Evolutionary conservation across 306 rosid genomes (phyloP).

Genomic region (Coriaria nepalensis): DNA sequence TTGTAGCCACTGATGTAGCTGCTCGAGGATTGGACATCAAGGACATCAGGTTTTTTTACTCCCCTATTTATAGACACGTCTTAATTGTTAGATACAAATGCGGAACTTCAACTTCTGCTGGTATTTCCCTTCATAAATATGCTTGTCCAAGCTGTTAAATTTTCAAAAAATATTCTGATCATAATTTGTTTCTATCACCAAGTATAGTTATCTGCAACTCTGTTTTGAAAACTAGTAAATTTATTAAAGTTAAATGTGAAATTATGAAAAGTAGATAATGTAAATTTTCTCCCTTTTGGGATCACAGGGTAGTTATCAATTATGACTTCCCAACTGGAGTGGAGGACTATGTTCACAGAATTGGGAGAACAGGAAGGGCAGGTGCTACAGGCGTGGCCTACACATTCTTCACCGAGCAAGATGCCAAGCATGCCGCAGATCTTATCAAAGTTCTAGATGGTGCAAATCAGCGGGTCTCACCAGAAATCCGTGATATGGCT

Average conservation of each 20-base stretch:
- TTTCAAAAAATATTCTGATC: too few species aligned
- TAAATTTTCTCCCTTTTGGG: too few species aligned
- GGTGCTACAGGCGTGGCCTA: slow-evolving; percentile 93
- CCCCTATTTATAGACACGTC: too few species aligned
- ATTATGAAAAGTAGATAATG: too few species aligned
- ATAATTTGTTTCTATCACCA: too few species aligned
- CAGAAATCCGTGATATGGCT: slow-evolving; percentile 73
- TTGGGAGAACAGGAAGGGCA: slow-evolving; percentile 99
- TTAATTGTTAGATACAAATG: too few species aligned
- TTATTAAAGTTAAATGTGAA: too few species aligned
- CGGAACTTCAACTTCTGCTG: too few species aligned
- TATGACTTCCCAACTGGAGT: slow-evolving; percentile 98
- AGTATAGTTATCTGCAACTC: too few species aligned
- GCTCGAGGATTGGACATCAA: slow-evolving; percentile 93
- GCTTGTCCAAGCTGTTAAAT: too few species aligned
- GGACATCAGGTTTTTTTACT: slow-evolving; percentile 64
- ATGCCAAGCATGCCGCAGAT: slow-evolving; percentile 83
- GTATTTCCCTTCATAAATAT: too few species aligned
- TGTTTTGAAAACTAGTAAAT: too few species aligned
- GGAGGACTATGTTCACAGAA: slow-evolving; percentile 98
- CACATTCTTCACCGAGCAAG: slow-evolving; percentile 92
- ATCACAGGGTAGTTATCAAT: slow-evolving; percentile 80
- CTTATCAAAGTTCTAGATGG: slow-evolving; percentile 95
- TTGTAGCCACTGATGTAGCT: slow-evolving; percentile 98
- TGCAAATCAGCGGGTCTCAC: slow-evolving; percentile 81